Conservation (phyloP, 352 stramenopile genomes). For the Thraustochytrium striatum region DNA sequence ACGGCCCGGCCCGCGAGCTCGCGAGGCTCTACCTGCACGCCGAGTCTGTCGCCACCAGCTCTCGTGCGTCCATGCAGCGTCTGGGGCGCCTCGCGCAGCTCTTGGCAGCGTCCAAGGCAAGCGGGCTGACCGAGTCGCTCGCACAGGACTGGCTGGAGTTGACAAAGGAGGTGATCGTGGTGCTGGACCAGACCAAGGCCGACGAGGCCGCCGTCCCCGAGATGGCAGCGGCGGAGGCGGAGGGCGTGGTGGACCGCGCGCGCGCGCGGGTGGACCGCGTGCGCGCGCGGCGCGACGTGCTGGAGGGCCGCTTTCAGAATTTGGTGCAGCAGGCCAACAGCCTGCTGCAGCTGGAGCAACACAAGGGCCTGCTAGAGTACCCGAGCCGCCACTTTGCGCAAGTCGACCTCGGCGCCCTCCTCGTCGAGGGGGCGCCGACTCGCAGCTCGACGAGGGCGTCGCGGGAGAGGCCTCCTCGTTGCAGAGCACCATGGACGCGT, state of each 20-base stretch:
- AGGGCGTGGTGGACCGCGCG: background rate
- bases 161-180: background rate
- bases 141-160: background rate
- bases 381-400: background rate
- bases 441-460: background rate
- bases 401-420: background rate
- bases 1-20: background rate
- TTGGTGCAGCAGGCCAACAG: conserved; percentile 20
- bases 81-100: background rate
- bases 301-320: conserved; percentile 34
- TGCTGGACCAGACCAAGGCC: background rate
- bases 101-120: background rate
- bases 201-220: background rate
- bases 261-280: background rate
- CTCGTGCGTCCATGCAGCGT: conserved; percentile 13
- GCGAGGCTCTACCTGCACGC: conserved; percentile 1
- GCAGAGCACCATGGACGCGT: background rate
- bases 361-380: background rate
- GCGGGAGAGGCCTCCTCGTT: conserved; percentile 22
- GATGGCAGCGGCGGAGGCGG: background rate
- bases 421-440: background rate
- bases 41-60: background rate
- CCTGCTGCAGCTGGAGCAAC: conserved; percentile 24
- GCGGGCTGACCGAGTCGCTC: conserved; percentile 3
- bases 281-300: background rate